Conservation (phyloP, 345 rosid genomes). For the Raphanus sativus region DNA sequence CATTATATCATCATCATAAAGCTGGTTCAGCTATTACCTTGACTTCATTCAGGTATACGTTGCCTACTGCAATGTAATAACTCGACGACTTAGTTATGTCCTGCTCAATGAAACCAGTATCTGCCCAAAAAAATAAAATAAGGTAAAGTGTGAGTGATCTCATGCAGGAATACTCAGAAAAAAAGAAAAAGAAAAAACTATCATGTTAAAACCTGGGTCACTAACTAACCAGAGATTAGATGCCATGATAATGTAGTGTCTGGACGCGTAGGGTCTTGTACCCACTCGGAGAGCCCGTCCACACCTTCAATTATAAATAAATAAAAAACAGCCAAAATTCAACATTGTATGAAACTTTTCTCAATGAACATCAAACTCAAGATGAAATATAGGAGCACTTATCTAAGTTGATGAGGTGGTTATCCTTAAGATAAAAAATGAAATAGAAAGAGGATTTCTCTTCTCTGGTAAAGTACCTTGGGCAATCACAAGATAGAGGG, state of each 20-base stretch:
- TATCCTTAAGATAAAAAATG: background rate
- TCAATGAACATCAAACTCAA: constrained; percentile 3
- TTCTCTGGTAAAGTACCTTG: constrained; percentile 52
- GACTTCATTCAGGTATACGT: constrained; percentile 66
- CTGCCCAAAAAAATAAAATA: constrained; percentile 41
- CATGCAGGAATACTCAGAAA: constrained; percentile 3
- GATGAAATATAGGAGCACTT: background rate
- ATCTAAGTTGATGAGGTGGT: background rate
- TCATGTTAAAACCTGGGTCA: constrained; percentile 2
- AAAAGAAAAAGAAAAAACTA: constrained; percentile 4
- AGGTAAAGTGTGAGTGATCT: constrained; percentile 7
- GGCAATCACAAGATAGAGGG: constrained; percentile 73
- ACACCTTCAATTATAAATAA: constrained; percentile 52
- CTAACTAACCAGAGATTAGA: constrained; percentile 59
- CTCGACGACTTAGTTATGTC: constrained; percentile 61
- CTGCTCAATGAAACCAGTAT: constrained; percentile 64
- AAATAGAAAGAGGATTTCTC: background rate
- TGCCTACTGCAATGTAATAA: constrained; percentile 82
- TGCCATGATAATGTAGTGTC: constrained; percentile 85
- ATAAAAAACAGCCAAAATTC: too few relatives aligned
- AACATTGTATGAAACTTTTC: background rate
- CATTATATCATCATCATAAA: constrained; percentile 1
- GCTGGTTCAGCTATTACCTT: constrained; percentile 53
- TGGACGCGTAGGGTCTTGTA: constrained; percentile 77
- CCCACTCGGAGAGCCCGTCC: constrained; percentile 85